These are phyloP conservation scores for Tetrapyrgos nigripes DNA, from an alignment of 1,284 basidiomycete genomes.

Conservation along the genomic window DNA sequence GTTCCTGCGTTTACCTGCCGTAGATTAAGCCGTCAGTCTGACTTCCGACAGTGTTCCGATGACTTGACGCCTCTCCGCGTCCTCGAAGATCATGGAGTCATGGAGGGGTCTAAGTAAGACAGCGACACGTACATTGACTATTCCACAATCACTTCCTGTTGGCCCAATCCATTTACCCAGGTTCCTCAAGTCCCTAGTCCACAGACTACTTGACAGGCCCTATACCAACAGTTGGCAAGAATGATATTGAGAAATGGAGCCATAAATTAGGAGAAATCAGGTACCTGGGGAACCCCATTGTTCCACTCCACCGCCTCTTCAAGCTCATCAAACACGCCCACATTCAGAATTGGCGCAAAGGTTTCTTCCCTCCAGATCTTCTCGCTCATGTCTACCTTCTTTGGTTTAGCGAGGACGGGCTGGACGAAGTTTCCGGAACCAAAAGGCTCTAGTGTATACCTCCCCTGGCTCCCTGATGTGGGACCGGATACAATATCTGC, in stretches of 20 bases:
- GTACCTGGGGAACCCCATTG: conserved; percentile 86
- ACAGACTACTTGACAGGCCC: conserved; percentile 90
- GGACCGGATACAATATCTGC: conserved; percentile 85
- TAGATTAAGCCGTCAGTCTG: neutral
- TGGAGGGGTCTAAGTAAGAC: conserved; percentile 16
- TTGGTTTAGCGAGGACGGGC: conserved; percentile 84
- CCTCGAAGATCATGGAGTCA: conserved; percentile 20
- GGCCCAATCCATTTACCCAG: conserved; percentile 94
- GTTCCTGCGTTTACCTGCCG: conserved; percentile 89
- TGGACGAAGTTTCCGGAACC: conserved; percentile 85
- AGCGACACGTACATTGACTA: conserved; percentile 71
- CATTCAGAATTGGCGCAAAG: conserved; percentile 89
- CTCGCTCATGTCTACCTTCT: conserved; percentile 55
- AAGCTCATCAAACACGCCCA: conserved; percentile 88
- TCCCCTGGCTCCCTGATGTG: conserved; percentile 23
- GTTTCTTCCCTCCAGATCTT: conserved; percentile 83
- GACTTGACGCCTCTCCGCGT: conserved; percentile 14
- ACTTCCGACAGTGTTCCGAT: too few relatives aligned
- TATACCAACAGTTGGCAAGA: too few relatives aligned
- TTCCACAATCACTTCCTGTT: conserved; percentile 84
- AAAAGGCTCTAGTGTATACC: conserved; percentile 54
- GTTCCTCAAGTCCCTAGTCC: conserved; percentile 85
- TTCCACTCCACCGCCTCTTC: conserved; percentile 94
- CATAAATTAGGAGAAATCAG: conserved; percentile 19
- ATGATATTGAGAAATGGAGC: conserved; percentile 18